Percentiles rank a stretch among this genome's conserved stretches.
phyloP scores from a whole-genome alignment of 1,139 yeast species.

The Candida labiduridarum region DNA sequence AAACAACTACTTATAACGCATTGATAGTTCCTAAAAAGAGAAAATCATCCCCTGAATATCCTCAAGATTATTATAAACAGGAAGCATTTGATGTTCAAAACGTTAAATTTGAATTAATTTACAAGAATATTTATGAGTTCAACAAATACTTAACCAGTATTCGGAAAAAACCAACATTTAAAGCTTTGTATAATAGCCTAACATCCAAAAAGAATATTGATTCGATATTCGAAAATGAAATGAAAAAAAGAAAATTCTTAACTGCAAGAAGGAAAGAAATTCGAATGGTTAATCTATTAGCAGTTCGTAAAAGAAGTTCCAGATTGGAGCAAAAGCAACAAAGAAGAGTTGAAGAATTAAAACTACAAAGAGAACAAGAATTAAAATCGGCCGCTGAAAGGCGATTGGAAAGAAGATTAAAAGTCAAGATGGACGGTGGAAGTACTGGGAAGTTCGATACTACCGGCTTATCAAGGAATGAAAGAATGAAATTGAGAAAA shows the following conservation, averaged over 20 bases:
- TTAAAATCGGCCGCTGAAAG: conserved; percentile 36
- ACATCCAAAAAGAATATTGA: conserved; percentile 26
- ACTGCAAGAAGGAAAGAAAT: conserved; percentile 48
- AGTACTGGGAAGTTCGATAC: conserved; percentile 7
- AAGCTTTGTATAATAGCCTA: conserved; percentile 17
- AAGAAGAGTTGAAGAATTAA: conserved; percentile 40
- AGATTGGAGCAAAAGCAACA: conserved; percentile 54
- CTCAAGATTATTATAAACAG: conserved; percentile 29
- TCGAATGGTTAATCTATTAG: conserved; percentile 49
- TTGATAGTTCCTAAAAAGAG: conserved; percentile 46
- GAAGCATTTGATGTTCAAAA: conserved; percentile 34
- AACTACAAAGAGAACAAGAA: conserved; percentile 34
- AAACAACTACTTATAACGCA: conserved; percentile 33
- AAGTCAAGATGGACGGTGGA: conserved; percentile 16
- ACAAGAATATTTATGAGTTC: conserved; percentile 36
- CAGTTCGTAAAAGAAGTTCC: conserved; percentile 52
- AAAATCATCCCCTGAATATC: conserved; percentile 35
- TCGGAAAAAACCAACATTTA: conserved; percentile 21
- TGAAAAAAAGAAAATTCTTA: conserved; percentile 44
- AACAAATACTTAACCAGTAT: conserved; percentile 25
- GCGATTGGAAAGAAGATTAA: conserved; percentile 41
- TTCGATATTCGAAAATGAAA: conserved; percentile 27
- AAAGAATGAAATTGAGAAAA: conserved; percentile 41
- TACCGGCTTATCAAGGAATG: conserved; percentile 37
- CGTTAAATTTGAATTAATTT: conserved; percentile 35